Evolutionary conservation across 441 rosid genomes (phyloP), one percentile per base, ranked within the genome.

Genomic region (Euphorbia schlechtendalii): DNA sequence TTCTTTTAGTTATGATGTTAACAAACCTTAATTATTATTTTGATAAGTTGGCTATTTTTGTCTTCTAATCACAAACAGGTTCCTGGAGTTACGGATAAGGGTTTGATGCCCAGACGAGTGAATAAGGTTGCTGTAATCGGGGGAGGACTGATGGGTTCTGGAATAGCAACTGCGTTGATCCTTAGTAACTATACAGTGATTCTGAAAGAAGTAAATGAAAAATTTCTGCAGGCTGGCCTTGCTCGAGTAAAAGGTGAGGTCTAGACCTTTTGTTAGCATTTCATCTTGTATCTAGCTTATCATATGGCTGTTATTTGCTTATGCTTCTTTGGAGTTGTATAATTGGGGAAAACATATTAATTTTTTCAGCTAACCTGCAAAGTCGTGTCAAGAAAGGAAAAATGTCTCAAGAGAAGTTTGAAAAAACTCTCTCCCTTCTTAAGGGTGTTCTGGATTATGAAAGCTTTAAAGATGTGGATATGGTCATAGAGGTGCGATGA

Each of bases 131-230:
- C 99, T 63, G 80, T 94, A 57, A 83, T 94, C 64, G 99, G 99
- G 25, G 99, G 99, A 52, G 99, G 99, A 71, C 80, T 90, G 38
- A 94, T 94, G 99, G 99, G 99, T 71, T 94, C 97, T 57, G 99
- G 99, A 73, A 94, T 94, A 69, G 96, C 96, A 57, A 94, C 96
- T 24, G 89, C 97, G 6, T 75, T 94, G 77, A 74, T 94, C 63
- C 92, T 86, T 67, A 81, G 96, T 75, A 87, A 84, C 71, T 94
- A 89, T 74, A 81, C 80, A 2, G 99, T 94, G 70, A 79, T 89
- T 69, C 79, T 94, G 69, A 94, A 94, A 77, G 99, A 89, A 83
- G 90, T 94, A 53, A 91, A 91, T 81, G 89, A 85, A 56, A 85
- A 89, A 69, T 89, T 89, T 80, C 76, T 94, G 83, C 86, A 86